phyloP scores from a whole-genome alignment of 805 yeast species.

The Jamesozyma rosinii region DNA sequence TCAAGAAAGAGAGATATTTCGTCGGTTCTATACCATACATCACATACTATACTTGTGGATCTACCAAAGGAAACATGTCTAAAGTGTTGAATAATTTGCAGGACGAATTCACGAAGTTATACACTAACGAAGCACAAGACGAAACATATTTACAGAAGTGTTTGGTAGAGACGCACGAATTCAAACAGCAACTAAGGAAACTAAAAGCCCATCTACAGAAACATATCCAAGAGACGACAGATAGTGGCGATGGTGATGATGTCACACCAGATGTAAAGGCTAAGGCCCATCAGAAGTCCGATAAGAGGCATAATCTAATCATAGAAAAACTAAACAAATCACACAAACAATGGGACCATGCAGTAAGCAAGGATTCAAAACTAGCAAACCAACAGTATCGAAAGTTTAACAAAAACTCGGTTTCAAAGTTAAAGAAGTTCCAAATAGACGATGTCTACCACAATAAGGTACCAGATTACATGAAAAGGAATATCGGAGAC shows the following conservation, averaged over 20 bases:
- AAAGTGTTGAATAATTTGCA: conserved; percentile 13
- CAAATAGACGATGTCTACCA: conserved; percentile 30
- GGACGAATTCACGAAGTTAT: conserved; percentile 15
- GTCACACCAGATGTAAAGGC: too few species aligned
- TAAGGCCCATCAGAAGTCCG: conserved; percentile 5
- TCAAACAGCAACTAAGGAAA: conserved; percentile 33
- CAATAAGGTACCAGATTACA: conserved; percentile 23
- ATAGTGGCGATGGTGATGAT: background rate
- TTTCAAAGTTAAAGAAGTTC: conserved; percentile 27
- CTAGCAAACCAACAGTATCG: conserved; percentile 17
- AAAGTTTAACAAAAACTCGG: conserved; percentile 23
- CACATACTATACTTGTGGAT: too few species aligned
- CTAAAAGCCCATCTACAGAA: conserved; percentile 36
- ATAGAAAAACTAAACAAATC: conserved; percentile 25
- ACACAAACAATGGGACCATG: conserved; percentile 27
- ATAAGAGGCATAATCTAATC: conserved; percentile 19
- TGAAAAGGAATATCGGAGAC: conserved; percentile 27
- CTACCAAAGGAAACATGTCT: too few species aligned
- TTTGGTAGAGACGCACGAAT: conserved; percentile 27
- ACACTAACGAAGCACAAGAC: conserved; percentile 8
- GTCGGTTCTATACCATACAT: too few species aligned
- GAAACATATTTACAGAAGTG: conserved; percentile 18
- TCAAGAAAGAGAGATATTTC: too few species aligned
- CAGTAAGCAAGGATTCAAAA: conserved; percentile 24
- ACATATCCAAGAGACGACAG: conserved; percentile 19